phyloP scores from a whole-genome alignment of 2,329 filamentous ascomycete genomes.

The Seiridium unicorne region DNA sequence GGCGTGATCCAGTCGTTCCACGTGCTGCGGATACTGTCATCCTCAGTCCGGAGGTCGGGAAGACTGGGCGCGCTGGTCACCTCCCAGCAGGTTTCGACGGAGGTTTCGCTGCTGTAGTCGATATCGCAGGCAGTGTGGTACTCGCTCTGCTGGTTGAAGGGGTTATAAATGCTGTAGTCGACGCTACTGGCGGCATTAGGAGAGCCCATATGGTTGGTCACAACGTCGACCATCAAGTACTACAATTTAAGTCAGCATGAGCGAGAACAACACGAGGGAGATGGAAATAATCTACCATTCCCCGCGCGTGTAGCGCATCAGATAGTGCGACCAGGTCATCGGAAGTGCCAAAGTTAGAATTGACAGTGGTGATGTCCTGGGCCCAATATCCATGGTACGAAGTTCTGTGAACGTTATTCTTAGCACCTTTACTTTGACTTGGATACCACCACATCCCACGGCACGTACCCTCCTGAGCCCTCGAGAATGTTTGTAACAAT shows the following conservation, averaged over 20 bases:
- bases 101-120: conserved; percentile 46
- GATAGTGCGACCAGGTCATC: conserved; percentile 49
- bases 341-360: conserved; percentile 61
- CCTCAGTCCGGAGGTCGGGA: conserved; percentile 44
- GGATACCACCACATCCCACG: no score
- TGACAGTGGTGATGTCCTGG: conserved; percentile 50
- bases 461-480: conserved; percentile 22
- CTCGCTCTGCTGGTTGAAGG: conserved; percentile 52
- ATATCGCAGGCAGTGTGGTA: conserved; percentile 55
- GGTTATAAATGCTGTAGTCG: conserved; percentile 52
- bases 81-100: conserved; percentile 44
- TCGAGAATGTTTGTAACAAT: conserved; percentile 39
- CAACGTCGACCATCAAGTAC: conserved; percentile 61
- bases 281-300: conserved; percentile 38
- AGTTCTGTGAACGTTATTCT: conserved; percentile 18
- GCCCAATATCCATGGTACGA: conserved; percentile 52
- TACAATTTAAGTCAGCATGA: conserved; percentile 9
- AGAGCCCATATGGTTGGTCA: conserved; percentile 57
- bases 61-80: conserved; percentile 45
- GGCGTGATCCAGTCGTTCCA: conserved; percentile 47
- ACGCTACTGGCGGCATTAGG: conserved; percentile 43
- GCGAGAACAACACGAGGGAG: not conserved
- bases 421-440: no score
- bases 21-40: conserved; percentile 36
- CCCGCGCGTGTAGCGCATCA: conserved; percentile 47